Percentiles rank a stretch among this genome's conserved stretches.
Conservation (phyloP, 805 yeast species). For the Wickerhamomyces canadensis region DNA sequence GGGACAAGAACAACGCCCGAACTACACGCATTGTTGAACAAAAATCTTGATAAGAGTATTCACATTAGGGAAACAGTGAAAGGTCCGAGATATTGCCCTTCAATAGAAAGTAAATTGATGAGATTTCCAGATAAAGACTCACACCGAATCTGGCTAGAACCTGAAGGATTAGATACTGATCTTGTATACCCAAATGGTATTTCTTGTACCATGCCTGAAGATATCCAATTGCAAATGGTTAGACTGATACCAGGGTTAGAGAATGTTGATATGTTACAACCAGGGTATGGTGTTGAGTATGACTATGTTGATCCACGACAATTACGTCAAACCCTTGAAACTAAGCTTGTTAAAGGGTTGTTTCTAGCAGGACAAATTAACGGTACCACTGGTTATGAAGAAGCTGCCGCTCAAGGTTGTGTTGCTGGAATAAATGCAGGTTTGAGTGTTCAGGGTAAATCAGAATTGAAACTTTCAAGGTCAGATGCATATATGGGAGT, state of each 20-base stretch:
- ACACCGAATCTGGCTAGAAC: conserved; percentile 93
- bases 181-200: conserved; percentile 96
- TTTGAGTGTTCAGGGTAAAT: conserved; percentile 34
- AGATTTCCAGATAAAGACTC: conserved; percentile 70
- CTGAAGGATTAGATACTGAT: conserved; percentile 86
- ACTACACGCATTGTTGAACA: conserved; percentile 62
- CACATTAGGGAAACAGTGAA: conserved; percentile 92
- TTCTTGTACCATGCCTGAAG: conserved; percentile 94
- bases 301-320: conserved; percentile 95
- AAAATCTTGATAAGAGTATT: conserved; percentile 73
- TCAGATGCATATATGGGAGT: conserved; percentile 91
- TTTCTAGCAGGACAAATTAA: conserved; percentile 95
- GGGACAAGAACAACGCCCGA: conserved; percentile 73
- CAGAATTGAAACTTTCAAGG: conserved; percentile 54
- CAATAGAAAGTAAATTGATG: conserved; percentile 83
- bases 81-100: conserved; percentile 97
- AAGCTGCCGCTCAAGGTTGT: conserved; percentile 96
- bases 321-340: conserved; percentile 68
- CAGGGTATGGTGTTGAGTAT: conserved; percentile 99
- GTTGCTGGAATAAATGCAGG: conserved; percentile 97
- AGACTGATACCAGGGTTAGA: conserved; percentile 83
- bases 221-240: conserved; percentile 73
- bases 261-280: conserved; percentile 81
- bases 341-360: conserved; percentile 71
- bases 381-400: conserved; percentile 99